Evolutionary conservation across 2,329 filamentous ascomycete genomes (phyloP).

Genomic region (Ciborinia camelliae): DNA sequence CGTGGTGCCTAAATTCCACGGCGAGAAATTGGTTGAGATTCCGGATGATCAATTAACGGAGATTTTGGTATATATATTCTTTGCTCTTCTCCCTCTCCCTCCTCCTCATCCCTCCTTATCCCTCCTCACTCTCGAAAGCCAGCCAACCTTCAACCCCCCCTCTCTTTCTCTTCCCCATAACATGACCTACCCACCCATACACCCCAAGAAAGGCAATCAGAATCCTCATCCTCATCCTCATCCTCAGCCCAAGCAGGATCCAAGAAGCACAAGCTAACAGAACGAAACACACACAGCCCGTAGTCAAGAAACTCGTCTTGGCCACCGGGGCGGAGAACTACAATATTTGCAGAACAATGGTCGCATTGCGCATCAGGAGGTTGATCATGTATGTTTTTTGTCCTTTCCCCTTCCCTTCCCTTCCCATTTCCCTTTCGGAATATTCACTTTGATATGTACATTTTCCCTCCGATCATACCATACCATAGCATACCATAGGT

Average conservation of each 20-base stretch:
- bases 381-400: conserved; percentile 71
- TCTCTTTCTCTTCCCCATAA: background rate
- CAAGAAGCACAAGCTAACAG: background rate
- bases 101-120: conserved; percentile 21
- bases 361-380: conserved; percentile 81
- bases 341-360: conserved; percentile 99
- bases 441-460: too few species aligned
- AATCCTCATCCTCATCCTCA: too few species aligned
- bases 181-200: background rate
- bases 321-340: conserved; percentile 77
- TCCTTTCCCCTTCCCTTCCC: background rate
- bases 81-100: conserved; percentile 18
- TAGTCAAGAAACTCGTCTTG: conserved; percentile 80
- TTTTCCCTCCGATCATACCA: too few species aligned
- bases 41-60: conserved; percentile 84
- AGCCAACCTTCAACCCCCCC: background rate
- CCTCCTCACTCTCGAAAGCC: background rate
- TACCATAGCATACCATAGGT: too few species aligned
- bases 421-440: background rate
- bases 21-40: conserved; percentile 86
- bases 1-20: conserved; percentile 93
- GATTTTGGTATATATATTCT: conserved; percentile 59
- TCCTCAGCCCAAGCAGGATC: too few species aligned
- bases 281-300: conserved; percentile 55
- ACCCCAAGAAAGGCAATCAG: background rate